Evolutionary conservation across 306 rosid species (phyloP), one percentile per base, ranked within the genome.

Genomic region (Vachellia pachyceras): DNA sequence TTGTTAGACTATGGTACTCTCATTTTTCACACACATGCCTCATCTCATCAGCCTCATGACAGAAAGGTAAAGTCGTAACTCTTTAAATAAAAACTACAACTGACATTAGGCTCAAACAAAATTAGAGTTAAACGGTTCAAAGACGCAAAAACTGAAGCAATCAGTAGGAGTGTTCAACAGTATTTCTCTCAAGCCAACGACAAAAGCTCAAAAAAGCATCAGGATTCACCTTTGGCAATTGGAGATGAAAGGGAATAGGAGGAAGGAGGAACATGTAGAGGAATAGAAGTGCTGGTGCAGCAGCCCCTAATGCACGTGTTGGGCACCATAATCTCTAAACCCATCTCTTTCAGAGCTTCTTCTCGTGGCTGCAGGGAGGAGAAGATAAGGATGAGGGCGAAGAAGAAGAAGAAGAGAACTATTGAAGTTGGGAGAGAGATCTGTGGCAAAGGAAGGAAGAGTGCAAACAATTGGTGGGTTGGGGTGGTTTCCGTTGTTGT

Each of bases 281-380:
- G 98, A 64, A 95, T 91, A 50, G 88, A 82, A 55, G 77, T 7
- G 86, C 94, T 93, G 49, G 79, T 77, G 73, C 98, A 93, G 91
- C 99, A 95, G 29, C 99, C 99, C 83, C 99, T 87, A 9, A 92
- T 77, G 90, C 98, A 95, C 0, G 88, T 81, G 89, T 95, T 95
- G 18, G 98, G 97, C 86, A 89, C 97, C 79, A 69, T 35, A 55
- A 95, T 91, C 79, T 86, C 85, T 10, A 91, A 35, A 20, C 88
- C 91, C 94, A 94, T 76, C 40, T 69, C 74, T 44, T 44, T 69
- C 54, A 42, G 55, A 69, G 10, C 69, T 76, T 66, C 61, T 14
- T 69, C 37, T 69, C 41, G 61, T 17, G 72, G 68, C 22, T 46
- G 14, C 57, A 57, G 66, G 22, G 2, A 69, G 22, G 36, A n/a